Evolutionary conservation across 345 rosid species (phyloP).

Genomic region (Bruguiera sexangula): DNA sequence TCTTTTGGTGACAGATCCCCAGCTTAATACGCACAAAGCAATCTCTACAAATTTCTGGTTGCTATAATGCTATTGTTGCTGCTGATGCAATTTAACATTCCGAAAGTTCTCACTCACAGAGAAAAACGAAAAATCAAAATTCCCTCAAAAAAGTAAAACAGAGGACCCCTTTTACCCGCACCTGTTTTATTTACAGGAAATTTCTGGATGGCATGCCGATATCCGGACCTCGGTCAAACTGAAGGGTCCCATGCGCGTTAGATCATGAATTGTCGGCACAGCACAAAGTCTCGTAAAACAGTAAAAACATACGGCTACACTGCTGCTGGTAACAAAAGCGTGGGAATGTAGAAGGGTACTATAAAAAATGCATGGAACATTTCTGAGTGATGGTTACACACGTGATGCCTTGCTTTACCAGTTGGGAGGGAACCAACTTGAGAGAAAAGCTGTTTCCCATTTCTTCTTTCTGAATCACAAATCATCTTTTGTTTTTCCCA

Average conservation of each 20-base stretch:
- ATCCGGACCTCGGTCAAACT: background rate
- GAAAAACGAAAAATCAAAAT: too few relatives aligned
- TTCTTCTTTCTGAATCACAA: background rate
- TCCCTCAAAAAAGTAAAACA: too few relatives aligned
- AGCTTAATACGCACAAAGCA: too few relatives aligned
- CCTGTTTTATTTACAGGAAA: too few relatives aligned
- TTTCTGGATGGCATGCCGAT: too few relatives aligned
- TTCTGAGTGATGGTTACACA: background rate
- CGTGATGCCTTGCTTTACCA: background rate
- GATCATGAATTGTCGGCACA: background rate
- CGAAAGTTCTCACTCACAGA: too few relatives aligned
- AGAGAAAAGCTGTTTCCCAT: constrained; percentile 12
- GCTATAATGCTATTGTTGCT: too few relatives aligned
- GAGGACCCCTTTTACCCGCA: too few relatives aligned
- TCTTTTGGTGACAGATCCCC: too few relatives aligned
- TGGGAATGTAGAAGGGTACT: background rate
- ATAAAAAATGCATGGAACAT: background rate
- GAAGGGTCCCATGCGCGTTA: background rate
- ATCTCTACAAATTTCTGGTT: too few relatives aligned
- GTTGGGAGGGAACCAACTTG: constrained; percentile 9
- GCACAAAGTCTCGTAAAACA: constrained; percentile 11
- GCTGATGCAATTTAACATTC: too few relatives aligned
- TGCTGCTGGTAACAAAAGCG: background rate
- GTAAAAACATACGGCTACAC: background rate
- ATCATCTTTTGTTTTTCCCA: background rate